Base-by-base conservation (phyloP, 768 basidiomycete species). In the Lentinula sp. region DNA sequence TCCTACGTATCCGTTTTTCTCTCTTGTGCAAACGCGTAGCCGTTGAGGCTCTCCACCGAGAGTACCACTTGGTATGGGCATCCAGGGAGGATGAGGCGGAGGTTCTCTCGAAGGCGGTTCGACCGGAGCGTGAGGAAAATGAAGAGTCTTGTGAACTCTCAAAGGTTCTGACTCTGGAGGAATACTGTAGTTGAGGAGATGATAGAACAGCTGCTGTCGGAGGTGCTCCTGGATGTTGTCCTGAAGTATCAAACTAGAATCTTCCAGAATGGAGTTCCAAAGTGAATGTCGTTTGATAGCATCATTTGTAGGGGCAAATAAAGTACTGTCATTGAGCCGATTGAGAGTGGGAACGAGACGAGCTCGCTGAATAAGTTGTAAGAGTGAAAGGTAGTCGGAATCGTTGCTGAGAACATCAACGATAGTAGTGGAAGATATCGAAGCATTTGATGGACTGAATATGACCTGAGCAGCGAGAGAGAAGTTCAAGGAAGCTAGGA, bases 221-320 rank as follows among this genome's bases (percentile, higher is more conserved):
- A 98, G 83, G 61, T 84, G 77, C 67, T 91, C 86, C 61, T 93
- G 84, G 35, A 95, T 77, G 71, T 98, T 98, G 74, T 95, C 95
- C 23, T 79, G 79, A 41, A 84, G 67, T 50, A 71, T 66, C 37
- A 66, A 61, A 20, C 66, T 58, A 55, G 79, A 74, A 60, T 78
- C 76, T 18, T 77, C 70, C 28, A 83, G 70, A 8, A 71, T 71
- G 46, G 68, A 65, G 9, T 65, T 65, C 77, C 80, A 80, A n/a
- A 79, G 63, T 10, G 57, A 65, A 55, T 85, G 78, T 32, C 77
- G 80, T 63, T 83, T 73, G 65, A 95, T 84, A 37, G 97, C 97
- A 61, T 93, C 87, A 74, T 99, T 95, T 18, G 93, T 97, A 1
- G 97, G 97, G 1, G 97, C 97, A 68, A 98, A 98, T 51, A 99